Conservation (phyloP, 768 basidiomycete species). For the Coprinellus micaceus region DNA sequence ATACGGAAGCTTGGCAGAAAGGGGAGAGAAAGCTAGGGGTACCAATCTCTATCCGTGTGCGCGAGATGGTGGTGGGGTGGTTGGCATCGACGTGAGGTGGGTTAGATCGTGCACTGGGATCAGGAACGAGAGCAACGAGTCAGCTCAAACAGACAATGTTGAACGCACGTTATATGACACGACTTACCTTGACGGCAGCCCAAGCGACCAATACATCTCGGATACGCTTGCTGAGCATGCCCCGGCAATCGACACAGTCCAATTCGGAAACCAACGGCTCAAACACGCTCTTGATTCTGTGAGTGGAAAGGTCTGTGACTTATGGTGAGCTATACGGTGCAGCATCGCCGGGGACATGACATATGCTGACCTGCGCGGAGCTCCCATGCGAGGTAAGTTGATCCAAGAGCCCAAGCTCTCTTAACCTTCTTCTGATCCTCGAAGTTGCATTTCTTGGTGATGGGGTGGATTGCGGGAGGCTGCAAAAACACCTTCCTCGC, state of each 20-base stretch:
- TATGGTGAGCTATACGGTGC: background rate
- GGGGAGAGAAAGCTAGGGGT: too few species aligned
- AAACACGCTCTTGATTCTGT: slow-evolving; percentile 25
- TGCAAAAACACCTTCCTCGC: slow-evolving; percentile 10
- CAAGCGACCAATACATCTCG: slow-evolving; percentile 27
- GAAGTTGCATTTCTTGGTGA: slow-evolving; percentile 9
- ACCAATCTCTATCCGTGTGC: too few species aligned
- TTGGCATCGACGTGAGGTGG: too few species aligned
- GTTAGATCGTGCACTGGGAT: too few species aligned
- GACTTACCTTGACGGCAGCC: slow-evolving; percentile 29
- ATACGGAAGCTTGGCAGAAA: too few species aligned
- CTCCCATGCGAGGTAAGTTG: slow-evolving; percentile 25
- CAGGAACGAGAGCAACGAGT: too few species aligned
- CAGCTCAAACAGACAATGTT: too few species aligned
- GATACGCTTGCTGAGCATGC: slow-evolving; percentile 20
- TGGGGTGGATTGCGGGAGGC: slow-evolving; percentile 7
- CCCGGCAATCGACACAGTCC: slow-evolving; percentile 26
- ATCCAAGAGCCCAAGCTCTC: slow-evolving; percentile 7
- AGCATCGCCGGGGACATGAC: background rate
- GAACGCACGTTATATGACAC: too few species aligned
- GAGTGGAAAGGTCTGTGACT: slow-evolving; percentile 23
- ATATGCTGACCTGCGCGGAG: slow-evolving; percentile 27
- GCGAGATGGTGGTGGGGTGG: too few species aligned
- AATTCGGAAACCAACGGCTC: slow-evolving; percentile 24
- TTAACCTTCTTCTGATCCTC: slow-evolving; percentile 4